Evolutionary conservation across 176 grass and related monocot species (phyloP).

Genomic region (Carex littledalei): DNA sequence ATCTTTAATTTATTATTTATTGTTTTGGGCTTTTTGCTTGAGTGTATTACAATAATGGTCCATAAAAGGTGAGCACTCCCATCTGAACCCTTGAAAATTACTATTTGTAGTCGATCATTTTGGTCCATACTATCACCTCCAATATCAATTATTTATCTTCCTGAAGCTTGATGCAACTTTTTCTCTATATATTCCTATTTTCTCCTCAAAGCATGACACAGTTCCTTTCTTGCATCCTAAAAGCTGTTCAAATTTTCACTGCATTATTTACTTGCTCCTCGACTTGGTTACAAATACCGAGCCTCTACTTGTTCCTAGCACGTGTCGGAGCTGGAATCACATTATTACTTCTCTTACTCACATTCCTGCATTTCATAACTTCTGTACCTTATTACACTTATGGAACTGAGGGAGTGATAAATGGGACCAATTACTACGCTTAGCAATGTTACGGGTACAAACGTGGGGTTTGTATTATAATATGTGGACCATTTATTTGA

Average conservation of each 20-base stretch:
- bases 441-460: not conserved
- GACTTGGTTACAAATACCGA: not conserved
- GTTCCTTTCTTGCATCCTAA: not conserved
- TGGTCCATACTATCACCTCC: not conserved
- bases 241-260: not conserved
- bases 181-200: too few relatives aligned
- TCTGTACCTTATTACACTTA: not conserved
- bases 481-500: not conserved
- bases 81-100: not conserved
- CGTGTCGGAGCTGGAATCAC: too few relatives aligned
- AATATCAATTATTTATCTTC: not conserved
- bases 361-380: not conserved
- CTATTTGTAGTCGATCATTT: not conserved
- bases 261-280: not conserved
- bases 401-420: not conserved
- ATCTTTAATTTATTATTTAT: slow-evolving; percentile 5
- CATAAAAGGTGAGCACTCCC: too few relatives aligned
- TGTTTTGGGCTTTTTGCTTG: not conserved
- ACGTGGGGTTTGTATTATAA: not conserved
- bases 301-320: not conserved
- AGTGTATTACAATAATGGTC: not conserved
- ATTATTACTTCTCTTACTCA: not conserved
- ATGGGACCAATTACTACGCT: not conserved
- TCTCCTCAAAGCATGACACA: not conserved
- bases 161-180: too few relatives aligned